phyloP scores from a whole-genome alignment of 495 filamentous ascomycete species.

The Xanthoparmelia taractica region DNA sequence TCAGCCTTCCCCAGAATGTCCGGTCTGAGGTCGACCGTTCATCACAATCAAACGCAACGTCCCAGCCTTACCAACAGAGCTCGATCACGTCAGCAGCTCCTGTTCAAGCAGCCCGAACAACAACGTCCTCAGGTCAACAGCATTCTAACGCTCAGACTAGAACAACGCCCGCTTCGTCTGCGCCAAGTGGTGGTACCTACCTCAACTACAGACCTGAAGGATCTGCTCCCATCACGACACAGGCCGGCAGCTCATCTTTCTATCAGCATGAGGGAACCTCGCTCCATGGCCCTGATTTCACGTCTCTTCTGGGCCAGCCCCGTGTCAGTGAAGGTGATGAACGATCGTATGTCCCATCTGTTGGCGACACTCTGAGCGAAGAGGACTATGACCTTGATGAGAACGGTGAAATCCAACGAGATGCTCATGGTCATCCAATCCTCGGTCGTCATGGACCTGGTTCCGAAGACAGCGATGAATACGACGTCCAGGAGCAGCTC shows the following conservation, averaged over 20 bases:
- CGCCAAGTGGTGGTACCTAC: conserved; percentile 24
- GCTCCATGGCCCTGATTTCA: conserved; percentile 30
- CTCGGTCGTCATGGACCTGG: conserved; percentile 30
- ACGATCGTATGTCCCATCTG: conserved; percentile 44
- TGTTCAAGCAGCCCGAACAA: conserved; percentile 22
- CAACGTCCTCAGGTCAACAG: conserved; percentile 18
- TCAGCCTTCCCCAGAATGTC: conserved; percentile 26
- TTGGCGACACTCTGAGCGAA: conserved; percentile 48
- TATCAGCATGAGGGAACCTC: conserved; percentile 41
- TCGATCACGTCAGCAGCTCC: conserved; percentile 24
- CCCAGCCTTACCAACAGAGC: conserved; percentile 22
- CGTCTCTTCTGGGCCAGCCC: conserved; percentile 32
- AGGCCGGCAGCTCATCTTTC: conserved; percentile 30
- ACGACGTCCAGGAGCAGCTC: conserved; percentile 42
- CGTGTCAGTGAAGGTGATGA: conserved; percentile 38
- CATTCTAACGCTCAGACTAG: conserved; percentile 15
- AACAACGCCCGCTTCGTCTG: conserved; percentile 14
- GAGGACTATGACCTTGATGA: conserved; percentile 47
- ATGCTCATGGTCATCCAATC: conserved; percentile 38
- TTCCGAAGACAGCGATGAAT: conserved; percentile 49
- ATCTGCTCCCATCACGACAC: conserved; percentile 16
- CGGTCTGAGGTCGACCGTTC: conserved; percentile 27
- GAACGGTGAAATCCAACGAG: conserved; percentile 42
- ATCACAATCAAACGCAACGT: conserved; percentile 12
- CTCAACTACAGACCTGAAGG: conserved; percentile 23